These are phyloP conservation scores for Stentor coeruleus DNA, from an alignment of 73 alveolate genomes.

Conservation along the genomic window DNA sequence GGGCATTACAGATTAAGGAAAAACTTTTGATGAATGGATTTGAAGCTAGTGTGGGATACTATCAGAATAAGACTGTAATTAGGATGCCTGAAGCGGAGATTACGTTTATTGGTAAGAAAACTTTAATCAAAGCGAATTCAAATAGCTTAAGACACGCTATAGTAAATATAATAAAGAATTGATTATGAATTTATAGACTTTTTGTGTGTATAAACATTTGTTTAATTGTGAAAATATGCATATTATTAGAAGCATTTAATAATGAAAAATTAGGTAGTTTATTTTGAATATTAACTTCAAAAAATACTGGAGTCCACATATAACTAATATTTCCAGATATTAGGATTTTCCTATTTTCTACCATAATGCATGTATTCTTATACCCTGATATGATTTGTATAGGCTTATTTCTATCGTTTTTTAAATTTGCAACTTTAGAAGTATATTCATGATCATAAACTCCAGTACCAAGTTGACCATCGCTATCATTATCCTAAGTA, in stretches of 20 bases:
- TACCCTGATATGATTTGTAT: constrained; percentile 85
- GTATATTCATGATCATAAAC: constrained; percentile 57
- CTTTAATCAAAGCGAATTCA: neutral
- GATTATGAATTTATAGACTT: too few relatives aligned
- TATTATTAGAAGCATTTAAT: too few relatives aligned
- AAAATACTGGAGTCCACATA: neutral
- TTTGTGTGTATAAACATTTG: too few relatives aligned
- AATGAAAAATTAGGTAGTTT: too few relatives aligned
- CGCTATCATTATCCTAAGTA: constrained; percentile 97
- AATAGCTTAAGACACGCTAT: neutral
- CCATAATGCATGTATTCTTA: constrained; percentile 63
- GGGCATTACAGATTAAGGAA: neutral
- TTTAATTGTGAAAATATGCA: too few relatives aligned
- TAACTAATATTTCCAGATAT: neutral
- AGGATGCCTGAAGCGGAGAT: neutral
- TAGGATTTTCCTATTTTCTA: constrained; percentile 66
- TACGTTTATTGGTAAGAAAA: neutral
- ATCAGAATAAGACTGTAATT: neutral
- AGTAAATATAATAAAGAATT: neutral
- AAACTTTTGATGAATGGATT: neutral
- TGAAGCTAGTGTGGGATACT: neutral
- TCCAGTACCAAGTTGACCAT: constrained; percentile 95
- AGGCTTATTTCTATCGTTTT: constrained; percentile 64
- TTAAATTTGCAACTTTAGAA: constrained; percentile 80
- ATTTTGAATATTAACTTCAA: neutral